Percentiles rank a stretch among this genome's conserved stretches.
phyloP scores from a whole-genome alignment of 2,329 filamentous ascomycete genomes.

The Tolypocladium capitatum region DNA sequence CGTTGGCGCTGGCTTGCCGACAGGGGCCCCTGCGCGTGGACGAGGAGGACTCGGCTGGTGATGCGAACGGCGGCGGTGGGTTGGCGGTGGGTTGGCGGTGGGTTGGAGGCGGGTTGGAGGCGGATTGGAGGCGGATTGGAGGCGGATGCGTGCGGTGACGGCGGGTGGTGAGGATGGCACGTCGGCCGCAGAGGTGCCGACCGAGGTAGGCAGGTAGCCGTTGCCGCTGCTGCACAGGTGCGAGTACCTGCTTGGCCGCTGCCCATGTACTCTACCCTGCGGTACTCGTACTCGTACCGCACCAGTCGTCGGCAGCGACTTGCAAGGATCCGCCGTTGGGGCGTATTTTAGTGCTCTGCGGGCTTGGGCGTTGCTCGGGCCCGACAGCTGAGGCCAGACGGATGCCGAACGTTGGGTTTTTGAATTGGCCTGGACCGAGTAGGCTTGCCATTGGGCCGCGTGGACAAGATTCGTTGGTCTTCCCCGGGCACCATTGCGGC shows the following conservation, averaged over 20 bases:
- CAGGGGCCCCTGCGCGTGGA: background rate
- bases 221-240: background rate
- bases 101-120: no score
- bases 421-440: background rate
- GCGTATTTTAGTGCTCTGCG: background rate
- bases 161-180: background rate
- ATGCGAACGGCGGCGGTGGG: background rate
- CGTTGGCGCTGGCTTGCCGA: background rate
- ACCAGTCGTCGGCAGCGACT: background rate
- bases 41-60: background rate
- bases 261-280: background rate
- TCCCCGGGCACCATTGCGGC: background rate
- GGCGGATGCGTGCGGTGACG: background rate
- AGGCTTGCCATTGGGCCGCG: background rate
- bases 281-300: no score
- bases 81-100: no score
- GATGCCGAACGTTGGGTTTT: background rate
- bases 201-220: background rate
- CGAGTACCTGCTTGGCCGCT: background rate
- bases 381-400: no score
- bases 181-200: background rate
- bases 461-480: background rate
- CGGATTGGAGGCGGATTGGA: background rate
- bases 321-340: background rate
- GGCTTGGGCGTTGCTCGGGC: background rate